Evolutionary conservation across 345 rosid species (phyloP), one percentile per base, ranked within the genome.

Genomic region (Salix caprea): DNA sequence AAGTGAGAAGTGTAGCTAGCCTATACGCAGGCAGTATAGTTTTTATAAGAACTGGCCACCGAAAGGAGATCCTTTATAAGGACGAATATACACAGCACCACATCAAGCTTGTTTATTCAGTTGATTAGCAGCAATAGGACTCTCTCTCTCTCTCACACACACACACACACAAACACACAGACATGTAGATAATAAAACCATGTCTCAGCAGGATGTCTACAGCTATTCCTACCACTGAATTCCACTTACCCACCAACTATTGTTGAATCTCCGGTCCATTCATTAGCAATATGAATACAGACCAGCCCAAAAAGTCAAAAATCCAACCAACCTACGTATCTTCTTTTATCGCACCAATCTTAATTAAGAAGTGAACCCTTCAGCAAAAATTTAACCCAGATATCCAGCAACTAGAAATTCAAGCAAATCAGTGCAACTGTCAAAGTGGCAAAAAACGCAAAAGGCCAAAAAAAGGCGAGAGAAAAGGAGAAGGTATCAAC

Each of bases 401-500:
- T 52, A 12, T 52, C 58, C 58, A 32, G 8, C 42, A 34, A 18
- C 69, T 62, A 26, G 34, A 34, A 65, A 13, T 18, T 12, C 37
- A 65, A 28, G 39, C 10, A 65, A 65, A 34, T 6, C 18, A 28
- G 67, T 3, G 26, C 58, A 69, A 44, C 13, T 44, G 26, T 40
- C 13, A 32, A n/a, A 26, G 14, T 9, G 28, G 67, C 0, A 26
- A 4, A 28, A 32, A 65, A 24, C 26, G 18, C 30, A 13, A 15
- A 12, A 24, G 65, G 32, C 2, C 1, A 46, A 37, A 76, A 13
- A 15, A 12, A 24, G 65, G 32, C 6, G 2, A 46, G 54, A 76
- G 6, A 23, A 21, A 12, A 50, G 23, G 52, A 16, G 26, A 65
- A 21, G 32, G 64, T 9, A 58, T 58, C 5, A 12, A 91, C 99